These are phyloP conservation scores for Mrakia hoshinonis DNA, from an alignment of 768 basidiomycete species.

Conservation along the genomic window DNA sequence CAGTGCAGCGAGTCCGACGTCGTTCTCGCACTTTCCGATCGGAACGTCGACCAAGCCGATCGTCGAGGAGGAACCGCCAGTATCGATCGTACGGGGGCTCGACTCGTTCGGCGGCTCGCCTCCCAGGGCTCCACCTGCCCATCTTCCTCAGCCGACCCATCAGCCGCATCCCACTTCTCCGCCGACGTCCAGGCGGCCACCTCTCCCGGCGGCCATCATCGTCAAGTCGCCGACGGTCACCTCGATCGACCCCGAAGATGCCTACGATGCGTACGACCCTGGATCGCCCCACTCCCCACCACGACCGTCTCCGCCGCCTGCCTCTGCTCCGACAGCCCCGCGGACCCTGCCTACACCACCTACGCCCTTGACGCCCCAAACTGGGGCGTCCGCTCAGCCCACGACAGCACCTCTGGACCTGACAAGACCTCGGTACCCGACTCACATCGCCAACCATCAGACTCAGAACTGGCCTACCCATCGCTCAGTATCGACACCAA, in stretches of 20 bases:
- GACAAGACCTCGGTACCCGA: background rate
- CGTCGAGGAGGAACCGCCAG: background rate
- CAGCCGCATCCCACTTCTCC: background rate
- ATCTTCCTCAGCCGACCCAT: background rate
- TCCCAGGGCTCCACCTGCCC: background rate
- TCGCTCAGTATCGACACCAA: background rate
- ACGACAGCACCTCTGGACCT: background rate
- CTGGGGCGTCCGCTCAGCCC: background rate
- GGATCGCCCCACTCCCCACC: background rate
- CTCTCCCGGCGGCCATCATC: background rate
- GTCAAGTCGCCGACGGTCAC: background rate
- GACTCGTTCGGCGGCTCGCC: background rate
- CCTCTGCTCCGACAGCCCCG: background rate
- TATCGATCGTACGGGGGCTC: background rate
- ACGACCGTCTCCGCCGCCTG: background rate
- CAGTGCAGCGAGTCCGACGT: too few relatives aligned
- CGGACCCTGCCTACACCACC: background rate
- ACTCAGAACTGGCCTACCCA: background rate
- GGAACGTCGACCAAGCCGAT: background rate
- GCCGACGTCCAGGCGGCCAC: background rate
- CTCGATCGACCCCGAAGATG: background rate
- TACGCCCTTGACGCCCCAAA: too few relatives aligned
- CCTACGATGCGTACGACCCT: conserved; percentile 10
- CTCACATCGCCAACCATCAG: background rate
- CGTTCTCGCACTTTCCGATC: conserved; percentile 2